A percentile compares a stretch with the other conserved stretches of the same genome.
Evolutionary conservation across 2,329 filamentous ascomycete species (phyloP).

Genomic region (Teratosphaeria viscida): DNA sequence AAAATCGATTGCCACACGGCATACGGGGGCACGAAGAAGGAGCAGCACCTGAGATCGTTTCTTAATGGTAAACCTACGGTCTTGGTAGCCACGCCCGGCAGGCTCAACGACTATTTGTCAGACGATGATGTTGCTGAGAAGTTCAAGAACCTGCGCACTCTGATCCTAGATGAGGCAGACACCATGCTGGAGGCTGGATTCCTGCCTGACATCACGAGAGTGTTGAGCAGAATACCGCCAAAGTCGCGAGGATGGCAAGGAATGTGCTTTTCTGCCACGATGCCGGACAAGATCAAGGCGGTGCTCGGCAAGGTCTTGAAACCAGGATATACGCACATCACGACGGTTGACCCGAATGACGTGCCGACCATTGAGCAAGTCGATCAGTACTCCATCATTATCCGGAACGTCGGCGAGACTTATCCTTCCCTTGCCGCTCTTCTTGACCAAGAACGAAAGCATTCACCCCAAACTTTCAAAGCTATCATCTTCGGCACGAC

Average conservation of each 20-base stretch:
- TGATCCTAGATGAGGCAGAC: slow-evolving; percentile 64
- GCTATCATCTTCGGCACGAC: slow-evolving; percentile 39
- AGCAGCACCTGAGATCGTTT: slow-evolving; percentile 67
- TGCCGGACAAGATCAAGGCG: slow-evolving; percentile 34
- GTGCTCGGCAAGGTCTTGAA: slow-evolving; percentile 36
- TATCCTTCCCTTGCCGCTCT: slow-evolving; percentile 37
- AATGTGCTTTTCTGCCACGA: slow-evolving; percentile 39
- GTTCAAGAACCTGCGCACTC: slow-evolving; percentile 34
- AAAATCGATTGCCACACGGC: slow-evolving; percentile 61
- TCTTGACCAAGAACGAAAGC: slow-evolving; percentile 33
- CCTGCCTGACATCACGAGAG: slow-evolving; percentile 41
- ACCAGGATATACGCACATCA: slow-evolving; percentile 31
- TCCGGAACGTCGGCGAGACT: slow-evolving; percentile 29
- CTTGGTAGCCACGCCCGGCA: slow-evolving; percentile 77
- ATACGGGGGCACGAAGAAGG: slow-evolving; percentile 64
- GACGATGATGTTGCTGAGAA: slow-evolving; percentile 45
- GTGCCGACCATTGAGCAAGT: slow-evolving; percentile 38
- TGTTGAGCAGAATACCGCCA: slow-evolving; percentile 40
- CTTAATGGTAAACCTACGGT: slow-evolving; percentile 69
- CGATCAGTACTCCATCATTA: slow-evolving; percentile 37
- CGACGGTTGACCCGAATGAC: slow-evolving; percentile 36
- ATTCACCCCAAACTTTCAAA: slow-evolving; percentile 32
- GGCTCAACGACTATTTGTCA: slow-evolving; percentile 71
- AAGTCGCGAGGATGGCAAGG: slow-evolving; percentile 41
- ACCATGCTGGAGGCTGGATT: slow-evolving; percentile 59